phyloP scores from a whole-genome alignment of 1,139 yeast genomes.

The Taphrina populina region DNA sequence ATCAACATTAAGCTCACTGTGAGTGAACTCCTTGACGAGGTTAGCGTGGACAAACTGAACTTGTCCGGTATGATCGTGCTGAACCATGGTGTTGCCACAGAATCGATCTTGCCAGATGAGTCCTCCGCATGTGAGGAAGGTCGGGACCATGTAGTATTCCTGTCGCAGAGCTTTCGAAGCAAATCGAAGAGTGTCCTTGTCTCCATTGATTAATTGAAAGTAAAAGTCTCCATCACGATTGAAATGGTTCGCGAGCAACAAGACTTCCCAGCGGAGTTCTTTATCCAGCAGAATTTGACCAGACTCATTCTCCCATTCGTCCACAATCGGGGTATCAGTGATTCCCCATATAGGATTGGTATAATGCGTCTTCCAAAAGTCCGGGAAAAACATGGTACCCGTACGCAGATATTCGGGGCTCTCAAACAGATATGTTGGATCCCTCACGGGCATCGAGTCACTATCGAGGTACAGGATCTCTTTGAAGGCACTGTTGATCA shows the following conservation, averaged over 20 bases:
- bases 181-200: constrained; percentile 32
- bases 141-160: constrained; percentile 33
- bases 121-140: constrained; percentile 32
- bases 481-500: constrained; percentile 31
- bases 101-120: constrained; percentile 32
- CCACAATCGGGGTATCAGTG: constrained; percentile 27
- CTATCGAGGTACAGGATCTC: constrained; percentile 32
- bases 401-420: constrained; percentile 28
- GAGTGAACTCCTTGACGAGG: constrained; percentile 32
- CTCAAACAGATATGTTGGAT: constrained; percentile 30
- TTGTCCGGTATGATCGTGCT: constrained; percentile 29
- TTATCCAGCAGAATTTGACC: constrained; percentile 31
- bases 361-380: constrained; percentile 33
- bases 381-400: constrained; percentile 34
- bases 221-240: constrained; percentile 30
- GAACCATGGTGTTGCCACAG: constrained; percentile 34
- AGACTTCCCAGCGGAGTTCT: constrained; percentile 22
- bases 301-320: constrained; percentile 34
- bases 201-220: constrained; percentile 33
- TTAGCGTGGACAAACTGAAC: constrained; percentile 32
- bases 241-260: constrained; percentile 32
- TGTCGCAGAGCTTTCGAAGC: constrained; percentile 28
- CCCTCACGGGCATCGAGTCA: constrained; percentile 34
- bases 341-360: constrained; percentile 32
- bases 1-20: constrained; percentile 18